Conservation (phyloP, 148 eudicot genomes). For the Dianthus caryophyllus region DNA sequence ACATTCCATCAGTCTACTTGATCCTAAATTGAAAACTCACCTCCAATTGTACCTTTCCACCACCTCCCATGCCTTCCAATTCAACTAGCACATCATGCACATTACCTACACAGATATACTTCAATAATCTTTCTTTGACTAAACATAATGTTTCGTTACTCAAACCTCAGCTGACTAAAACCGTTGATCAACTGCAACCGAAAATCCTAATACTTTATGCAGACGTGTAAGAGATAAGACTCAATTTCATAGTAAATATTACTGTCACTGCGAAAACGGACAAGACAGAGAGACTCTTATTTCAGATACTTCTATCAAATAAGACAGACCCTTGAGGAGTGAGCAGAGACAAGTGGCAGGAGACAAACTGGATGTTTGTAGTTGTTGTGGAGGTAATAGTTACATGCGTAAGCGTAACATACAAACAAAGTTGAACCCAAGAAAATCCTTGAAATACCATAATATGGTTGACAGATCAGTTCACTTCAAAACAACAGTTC, state of each 20-base stretch:
- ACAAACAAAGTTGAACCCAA: conserved; percentile 10
- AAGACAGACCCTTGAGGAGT: not conserved
- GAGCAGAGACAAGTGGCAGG: not conserved
- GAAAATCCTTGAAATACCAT: not conserved
- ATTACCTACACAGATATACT: conserved; percentile 46
- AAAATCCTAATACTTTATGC: not conserved
- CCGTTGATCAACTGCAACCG: not conserved
- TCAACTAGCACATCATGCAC: conserved; percentile 77
- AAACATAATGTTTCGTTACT: conserved; percentile 2
- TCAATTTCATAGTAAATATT: not conserved
- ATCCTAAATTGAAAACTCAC: conserved; percentile 40
- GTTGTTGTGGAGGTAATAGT: not conserved
- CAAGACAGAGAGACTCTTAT: not conserved
- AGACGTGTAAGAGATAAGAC: not conserved
- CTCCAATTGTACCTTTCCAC: conserved; percentile 91
- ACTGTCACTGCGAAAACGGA: not conserved
- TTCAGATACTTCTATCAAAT: not conserved
- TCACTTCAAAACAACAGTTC: not conserved
- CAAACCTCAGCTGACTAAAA: not conserved
- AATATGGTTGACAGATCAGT: not conserved
- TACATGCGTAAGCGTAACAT: not conserved
- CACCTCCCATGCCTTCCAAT: conserved; percentile 99
- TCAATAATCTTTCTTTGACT: conserved; percentile 9
- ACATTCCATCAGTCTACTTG: not conserved
- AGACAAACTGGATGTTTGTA: not conserved